Conservation (phyloP, 306 rosid genomes). For the Chamaecrista fasciculata region DNA sequence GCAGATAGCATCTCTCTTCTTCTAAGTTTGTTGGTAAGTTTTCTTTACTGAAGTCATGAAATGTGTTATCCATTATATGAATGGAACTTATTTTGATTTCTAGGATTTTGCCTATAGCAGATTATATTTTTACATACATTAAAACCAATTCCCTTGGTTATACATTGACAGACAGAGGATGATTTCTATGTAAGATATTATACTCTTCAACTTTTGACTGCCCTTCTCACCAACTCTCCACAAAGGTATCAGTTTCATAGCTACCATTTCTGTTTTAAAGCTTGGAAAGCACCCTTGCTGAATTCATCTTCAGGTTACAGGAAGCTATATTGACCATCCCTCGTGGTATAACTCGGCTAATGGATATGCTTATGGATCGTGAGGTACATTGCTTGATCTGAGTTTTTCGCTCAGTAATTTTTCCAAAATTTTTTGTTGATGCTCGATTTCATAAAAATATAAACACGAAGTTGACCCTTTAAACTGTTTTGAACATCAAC, state of each 20-base stretch:
- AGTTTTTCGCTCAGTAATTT: slow-evolving; percentile 11
- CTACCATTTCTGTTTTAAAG: slow-evolving; percentile 24
- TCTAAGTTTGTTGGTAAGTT: slow-evolving; percentile 82
- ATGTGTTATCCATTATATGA: background rate
- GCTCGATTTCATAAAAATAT: background rate
- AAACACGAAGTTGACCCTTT: too few relatives aligned
- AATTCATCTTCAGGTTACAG: slow-evolving; percentile 75
- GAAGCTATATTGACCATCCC: slow-evolving; percentile 93
- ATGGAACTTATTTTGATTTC: slow-evolving; percentile 17
- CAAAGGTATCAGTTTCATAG: slow-evolving; percentile 57
- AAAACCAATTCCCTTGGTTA: slow-evolving; percentile 18
- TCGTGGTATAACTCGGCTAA: slow-evolving; percentile 83
- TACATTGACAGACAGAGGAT: slow-evolving; percentile 73
- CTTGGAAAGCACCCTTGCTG: slow-evolving; percentile 34
- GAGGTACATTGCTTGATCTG: slow-evolving; percentile 58
- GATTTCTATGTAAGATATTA: slow-evolving; percentile 94
- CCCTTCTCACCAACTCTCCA: slow-evolving; percentile 82
- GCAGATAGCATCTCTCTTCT: slow-evolving; percentile 84
- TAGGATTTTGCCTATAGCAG: slow-evolving; percentile 24
- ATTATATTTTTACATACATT: slow-evolving; percentile 3
- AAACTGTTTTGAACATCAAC: background rate
- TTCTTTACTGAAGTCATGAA: slow-evolving; percentile 22
- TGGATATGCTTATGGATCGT: slow-evolving; percentile 99
- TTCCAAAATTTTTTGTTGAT: slow-evolving; percentile 14
- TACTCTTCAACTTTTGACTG: slow-evolving; percentile 89